These are phyloP conservation scores for Mycosphaerelloides madeirae DNA, from an alignment of 2,329 filamentous ascomycete species.

Conservation along the genomic window DNA sequence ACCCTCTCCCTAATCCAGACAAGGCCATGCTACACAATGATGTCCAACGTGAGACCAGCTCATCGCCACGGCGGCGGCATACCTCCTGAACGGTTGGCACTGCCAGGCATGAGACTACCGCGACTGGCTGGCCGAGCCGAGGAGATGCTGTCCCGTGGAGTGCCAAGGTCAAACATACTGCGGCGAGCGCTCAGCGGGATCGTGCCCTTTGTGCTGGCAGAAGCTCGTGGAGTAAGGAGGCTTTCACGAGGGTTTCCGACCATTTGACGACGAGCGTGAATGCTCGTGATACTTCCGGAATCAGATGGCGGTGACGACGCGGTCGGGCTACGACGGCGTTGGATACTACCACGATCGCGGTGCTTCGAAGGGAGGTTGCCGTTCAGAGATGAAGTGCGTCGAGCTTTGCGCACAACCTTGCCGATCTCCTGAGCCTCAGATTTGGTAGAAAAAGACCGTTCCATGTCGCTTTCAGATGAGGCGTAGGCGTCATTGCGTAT, in stretches of 20 bases:
- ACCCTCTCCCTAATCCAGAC: too few relatives aligned
- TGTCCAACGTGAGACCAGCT: not conserved
- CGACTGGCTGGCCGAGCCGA: constrained; percentile 1
- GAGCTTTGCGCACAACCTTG: constrained; percentile 49
- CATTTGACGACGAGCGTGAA: constrained; percentile 63
- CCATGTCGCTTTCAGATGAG: constrained; percentile 15
- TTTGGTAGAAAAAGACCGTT: constrained; percentile 22
- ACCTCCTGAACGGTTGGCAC: constrained; percentile 1
- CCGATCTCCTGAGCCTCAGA: constrained; percentile 25
- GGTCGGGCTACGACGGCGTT: constrained; percentile 55
- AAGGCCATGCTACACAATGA: too few relatives aligned
- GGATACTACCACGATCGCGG: constrained; percentile 33
- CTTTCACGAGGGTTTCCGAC: constrained; percentile 52
- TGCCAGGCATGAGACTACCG: constrained; percentile 8
- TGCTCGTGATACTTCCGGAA: constrained; percentile 58
- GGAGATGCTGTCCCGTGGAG: not conserved
- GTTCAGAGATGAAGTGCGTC: constrained; percentile 28
- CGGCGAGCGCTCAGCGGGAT: constrained; percentile 10
- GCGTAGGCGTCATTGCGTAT: constrained; percentile 20
- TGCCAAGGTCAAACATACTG: constrained; percentile 19
- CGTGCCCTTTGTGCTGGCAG: constrained; percentile 52
- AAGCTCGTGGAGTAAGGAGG: constrained; percentile 57
- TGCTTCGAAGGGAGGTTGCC: too few relatives aligned
- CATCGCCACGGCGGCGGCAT: constrained; percentile 1
- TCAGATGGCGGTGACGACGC: constrained; percentile 49